Conservation (phyloP, 164 flowering plant species). For the Chloranthus sessilifolius region DNA sequence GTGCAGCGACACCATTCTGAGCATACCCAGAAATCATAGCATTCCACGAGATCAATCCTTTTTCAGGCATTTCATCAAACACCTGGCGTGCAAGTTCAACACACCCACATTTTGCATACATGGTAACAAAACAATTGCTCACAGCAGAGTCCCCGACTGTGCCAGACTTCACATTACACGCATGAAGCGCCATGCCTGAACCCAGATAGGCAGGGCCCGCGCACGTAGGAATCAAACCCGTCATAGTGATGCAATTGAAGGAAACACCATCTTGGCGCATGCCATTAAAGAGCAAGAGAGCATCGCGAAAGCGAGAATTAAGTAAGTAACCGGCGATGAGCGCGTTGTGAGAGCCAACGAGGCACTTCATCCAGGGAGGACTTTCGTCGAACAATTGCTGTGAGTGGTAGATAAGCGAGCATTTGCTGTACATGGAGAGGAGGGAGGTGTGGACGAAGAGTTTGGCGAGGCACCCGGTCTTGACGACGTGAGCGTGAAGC, state of each 20-base stretch:
- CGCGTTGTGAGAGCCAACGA: conserved; percentile 70
- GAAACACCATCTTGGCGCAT: conserved; percentile 50
- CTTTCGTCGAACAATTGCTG: conserved; percentile 60
- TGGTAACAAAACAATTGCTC: conserved; percentile 64
- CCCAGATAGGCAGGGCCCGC: conserved; percentile 30
- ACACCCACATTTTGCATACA: conserved; percentile 68
- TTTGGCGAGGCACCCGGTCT: conserved; percentile 47
- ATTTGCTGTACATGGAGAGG: conserved; percentile 59
- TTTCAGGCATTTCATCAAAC: conserved; percentile 58
- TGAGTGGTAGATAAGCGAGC: conserved; percentile 29
- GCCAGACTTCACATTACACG: conserved; percentile 48
- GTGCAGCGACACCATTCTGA: conserved; percentile 61
- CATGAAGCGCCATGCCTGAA: conserved; percentile 56
- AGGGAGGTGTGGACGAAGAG: conserved; percentile 62
- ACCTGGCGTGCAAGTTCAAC: conserved; percentile 40
- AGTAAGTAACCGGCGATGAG: conserved; percentile 57
- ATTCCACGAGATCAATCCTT: conserved; percentile 82
- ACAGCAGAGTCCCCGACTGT: conserved; percentile 40
- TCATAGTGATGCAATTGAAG: conserved; percentile 50
- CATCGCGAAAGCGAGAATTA: conserved; percentile 31
- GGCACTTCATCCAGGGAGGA: conserved; percentile 18
- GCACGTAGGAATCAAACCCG: conserved; percentile 65
- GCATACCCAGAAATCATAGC: conserved; percentile 88
- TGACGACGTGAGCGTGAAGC: conserved; percentile 63
- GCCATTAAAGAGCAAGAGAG: conserved; percentile 38